Evolutionary conservation across 2,329 filamentous ascomycete species (phyloP), one percentile per base, ranked within the genome.

Genomic region (Colletotrichum higginsianum): DNA sequence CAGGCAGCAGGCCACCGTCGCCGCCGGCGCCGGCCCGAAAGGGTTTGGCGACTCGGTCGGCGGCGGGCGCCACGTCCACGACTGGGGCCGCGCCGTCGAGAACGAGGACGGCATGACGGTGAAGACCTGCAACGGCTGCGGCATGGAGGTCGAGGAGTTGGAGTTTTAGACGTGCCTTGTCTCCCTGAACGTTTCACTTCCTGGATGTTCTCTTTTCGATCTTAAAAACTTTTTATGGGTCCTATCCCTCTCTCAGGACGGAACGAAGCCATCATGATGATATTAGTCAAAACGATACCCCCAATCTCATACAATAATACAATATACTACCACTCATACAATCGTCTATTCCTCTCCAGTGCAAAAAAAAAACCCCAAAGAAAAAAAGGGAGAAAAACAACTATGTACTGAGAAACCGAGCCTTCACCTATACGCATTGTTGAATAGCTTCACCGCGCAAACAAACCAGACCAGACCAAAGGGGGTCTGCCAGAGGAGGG

Each of bases 31-130:
- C 2, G 85, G 82, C 23, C 86, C 87, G 15, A 85, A 83, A 50
- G 86, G 85, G 70, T 98, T 98, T 84, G 95, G 96, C 0, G 94
- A 98, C 80, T 87, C 88, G 62, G 87, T 98, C 30, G 89, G 88
- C 5, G 86, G 84, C 56, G 87, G 87, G 7, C 93, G 89, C 77
- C 96, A 99, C 85, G 92, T 95, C 63, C 96, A 99, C 84, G 93
- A 97, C 80, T 99, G 96, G 88, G 92, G 90, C 0, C 86, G 91
- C 71, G 85, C 90, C 44, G 88, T 96, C 9, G 90, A 92, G 81
- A 90, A 90, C 74, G 89, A 88, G 75, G 87, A 89, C 16, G 96
- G 95, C 0, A 90, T 93, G 86, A 93, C 89, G 50, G 90, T 94
- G 66, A 98, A 97, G 87, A 94, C 88, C 1, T 96, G 94, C 83